Evolutionary conservation across 352 stramenopile species (phyloP).

Genomic region (Phytophthora boehmeriae): DNA sequence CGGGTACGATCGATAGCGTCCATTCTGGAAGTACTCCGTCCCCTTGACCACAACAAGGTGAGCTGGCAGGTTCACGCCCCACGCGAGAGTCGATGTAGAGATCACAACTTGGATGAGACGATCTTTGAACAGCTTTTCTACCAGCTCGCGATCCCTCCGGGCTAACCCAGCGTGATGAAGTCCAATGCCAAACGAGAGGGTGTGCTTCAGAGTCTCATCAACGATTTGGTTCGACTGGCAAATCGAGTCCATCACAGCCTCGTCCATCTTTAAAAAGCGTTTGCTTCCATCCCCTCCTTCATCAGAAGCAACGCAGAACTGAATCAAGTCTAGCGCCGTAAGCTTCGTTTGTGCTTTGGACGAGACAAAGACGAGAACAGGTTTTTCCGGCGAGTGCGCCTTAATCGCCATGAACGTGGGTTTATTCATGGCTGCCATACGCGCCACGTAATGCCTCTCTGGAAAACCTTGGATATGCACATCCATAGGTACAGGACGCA

Average conservation of each 20-base stretch:
- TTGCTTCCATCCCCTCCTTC: slow-evolving; percentile 91
- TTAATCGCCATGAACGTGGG: slow-evolving; percentile 98
- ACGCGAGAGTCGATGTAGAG: slow-evolving; percentile 93
- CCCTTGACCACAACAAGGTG: slow-evolving; percentile 99
- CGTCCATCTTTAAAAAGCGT: slow-evolving; percentile 93
- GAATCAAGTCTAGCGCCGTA: slow-evolving; percentile 98
- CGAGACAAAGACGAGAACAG: slow-evolving; percentile 98
- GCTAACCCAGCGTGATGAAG: slow-evolving; percentile 96
- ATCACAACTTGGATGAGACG: slow-evolving; percentile 97
- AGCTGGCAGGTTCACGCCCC: slow-evolving; percentile 97
- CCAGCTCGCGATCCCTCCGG: slow-evolving; percentile 92
- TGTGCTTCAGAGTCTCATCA: slow-evolving; percentile 95
- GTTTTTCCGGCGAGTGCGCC: slow-evolving; percentile 93
- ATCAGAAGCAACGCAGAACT: slow-evolving; percentile 78
- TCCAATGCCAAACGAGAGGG: slow-evolving; percentile 97
- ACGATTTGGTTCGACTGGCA: slow-evolving; percentile 81
- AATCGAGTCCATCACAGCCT: slow-evolving; percentile 89
- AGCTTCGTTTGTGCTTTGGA: slow-evolving; percentile 97
- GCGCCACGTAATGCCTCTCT: slow-evolving; percentile 96
- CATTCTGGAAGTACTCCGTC: slow-evolving; percentile 96
- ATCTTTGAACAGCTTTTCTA: slow-evolving; percentile 96
- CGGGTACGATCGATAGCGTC: slow-evolving; percentile 97
- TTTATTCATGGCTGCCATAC: slow-evolving; percentile 99
- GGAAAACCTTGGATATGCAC: slow-evolving; percentile 97
- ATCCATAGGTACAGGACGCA: slow-evolving; percentile 97